A percentile compares a stretch with the other conserved stretches of the same genome.
Conservation (phyloP, 2,329 filamentous ascomycete species). For the Trichothecium roseum region DNA sequence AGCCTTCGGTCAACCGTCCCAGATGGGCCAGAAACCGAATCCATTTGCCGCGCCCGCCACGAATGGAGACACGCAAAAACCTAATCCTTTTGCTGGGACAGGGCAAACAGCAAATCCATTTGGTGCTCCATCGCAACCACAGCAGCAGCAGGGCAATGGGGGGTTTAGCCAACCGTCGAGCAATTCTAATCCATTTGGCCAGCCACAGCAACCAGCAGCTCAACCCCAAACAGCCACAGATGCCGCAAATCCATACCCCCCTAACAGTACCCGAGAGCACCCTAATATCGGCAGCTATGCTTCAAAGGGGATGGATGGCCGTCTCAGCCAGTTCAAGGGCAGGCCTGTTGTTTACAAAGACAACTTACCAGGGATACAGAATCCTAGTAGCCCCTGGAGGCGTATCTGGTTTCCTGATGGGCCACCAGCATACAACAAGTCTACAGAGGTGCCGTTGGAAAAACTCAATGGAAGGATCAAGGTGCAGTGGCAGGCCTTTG, state of each 20-base stretch:
- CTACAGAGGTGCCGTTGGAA: constrained; percentile 49
- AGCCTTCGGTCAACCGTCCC: constrained; percentile 26
- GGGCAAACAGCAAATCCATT: constrained; percentile 16
- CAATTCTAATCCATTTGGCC: constrained; percentile 14
- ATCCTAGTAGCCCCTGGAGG: constrained; percentile 43
- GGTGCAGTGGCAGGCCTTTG: constrained; percentile 54
- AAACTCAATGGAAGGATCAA: constrained; percentile 50
- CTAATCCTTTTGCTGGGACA: neutral
- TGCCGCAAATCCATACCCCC: constrained; percentile 29
- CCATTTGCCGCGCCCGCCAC: constrained; percentile 21
- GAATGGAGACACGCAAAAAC: neutral
- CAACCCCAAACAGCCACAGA: constrained; percentile 7
- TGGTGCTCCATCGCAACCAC: constrained; percentile 12
- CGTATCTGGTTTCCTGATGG: constrained; percentile 68
- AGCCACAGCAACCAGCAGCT: constrained; percentile 4
- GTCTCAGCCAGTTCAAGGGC: constrained; percentile 51
- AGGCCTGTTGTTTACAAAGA: constrained; percentile 49
- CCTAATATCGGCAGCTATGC: constrained; percentile 33
- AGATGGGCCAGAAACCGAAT: constrained; percentile 25
- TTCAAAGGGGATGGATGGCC: constrained; percentile 28
- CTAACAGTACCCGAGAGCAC: constrained; percentile 32
- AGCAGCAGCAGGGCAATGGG: constrained; percentile 9
- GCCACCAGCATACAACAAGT: constrained; percentile 49
- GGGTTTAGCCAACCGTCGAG: constrained; percentile 15
- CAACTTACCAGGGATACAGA: constrained; percentile 35